Evolutionary conservation across 805 yeast genomes (phyloP).

Genomic region (Nakazawaea sp.): DNA sequence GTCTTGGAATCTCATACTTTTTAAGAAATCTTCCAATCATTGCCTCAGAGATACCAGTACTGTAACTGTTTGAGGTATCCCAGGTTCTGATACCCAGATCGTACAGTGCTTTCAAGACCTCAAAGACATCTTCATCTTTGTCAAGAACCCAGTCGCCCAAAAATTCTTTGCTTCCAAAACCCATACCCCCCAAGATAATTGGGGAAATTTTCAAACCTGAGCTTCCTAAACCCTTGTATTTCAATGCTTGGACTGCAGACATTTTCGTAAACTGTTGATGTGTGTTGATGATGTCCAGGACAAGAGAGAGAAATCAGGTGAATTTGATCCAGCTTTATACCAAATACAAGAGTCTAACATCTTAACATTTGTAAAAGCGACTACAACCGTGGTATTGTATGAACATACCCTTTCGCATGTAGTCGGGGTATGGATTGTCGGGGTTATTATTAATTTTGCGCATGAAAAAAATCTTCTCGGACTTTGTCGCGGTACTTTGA

Average conservation of each 20-base stretch:
- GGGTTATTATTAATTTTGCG: no score
- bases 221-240: conserved; percentile 16
- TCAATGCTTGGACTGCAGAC: no score
- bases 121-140: conserved; percentile 37
- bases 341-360: no score
- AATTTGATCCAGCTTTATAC: no score
- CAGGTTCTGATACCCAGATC: conserved; percentile 37
- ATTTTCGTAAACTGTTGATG: background rate
- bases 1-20: conserved; percentile 21
- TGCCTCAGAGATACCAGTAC: conserved; percentile 21
- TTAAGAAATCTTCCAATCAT: conserved; percentile 21
- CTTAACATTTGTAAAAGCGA: background rate
- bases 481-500: no score
- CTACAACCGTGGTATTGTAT: background rate
- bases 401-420: background rate
- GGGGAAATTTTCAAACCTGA: conserved; percentile 29
- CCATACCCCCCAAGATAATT: conserved; percentile 31
- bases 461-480: no score
- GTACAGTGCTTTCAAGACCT: conserved; percentile 35
- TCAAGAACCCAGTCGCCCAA: conserved; percentile 38
- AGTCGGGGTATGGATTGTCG: no score
- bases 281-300: background rate
- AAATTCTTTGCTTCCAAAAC: conserved; percentile 25
- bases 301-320: background rate
- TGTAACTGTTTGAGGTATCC: conserved; percentile 33